Conservation (phyloP, 2,329 filamentous ascomycete species). For the Paecilomyces sp. region DNA sequence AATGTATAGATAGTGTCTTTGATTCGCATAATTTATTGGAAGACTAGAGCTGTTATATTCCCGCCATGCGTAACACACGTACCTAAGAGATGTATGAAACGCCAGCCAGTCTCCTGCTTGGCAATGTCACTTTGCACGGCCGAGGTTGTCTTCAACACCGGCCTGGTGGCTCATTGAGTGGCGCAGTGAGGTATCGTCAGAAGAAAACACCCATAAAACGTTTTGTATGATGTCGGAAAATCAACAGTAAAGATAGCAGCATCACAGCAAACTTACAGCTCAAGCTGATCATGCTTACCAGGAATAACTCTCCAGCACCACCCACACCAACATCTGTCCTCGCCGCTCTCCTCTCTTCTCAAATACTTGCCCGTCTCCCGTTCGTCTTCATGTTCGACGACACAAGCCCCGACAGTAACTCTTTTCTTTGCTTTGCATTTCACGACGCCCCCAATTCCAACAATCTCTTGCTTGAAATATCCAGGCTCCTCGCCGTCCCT, state of each 20-base stretch:
- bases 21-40: too few relatives aligned
- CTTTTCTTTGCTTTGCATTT: slow-evolving; percentile 83
- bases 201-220: background rate
- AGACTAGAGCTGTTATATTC: too few relatives aligned
- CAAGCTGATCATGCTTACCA: slow-evolving; percentile 39
- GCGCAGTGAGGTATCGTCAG: background rate
- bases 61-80: background rate
- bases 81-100: background rate
- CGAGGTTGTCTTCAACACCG: background rate
- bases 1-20: too few relatives aligned
- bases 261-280: background rate
- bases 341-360: slow-evolving; percentile 60
- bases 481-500: slow-evolving; percentile 49
- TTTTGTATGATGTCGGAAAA: background rate
- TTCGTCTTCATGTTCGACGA: slow-evolving; percentile 80
- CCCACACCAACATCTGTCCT: slow-evolving; percentile 75
- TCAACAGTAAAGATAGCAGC: background rate
- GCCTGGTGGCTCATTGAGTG: background rate
- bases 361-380: slow-evolving; percentile 59
- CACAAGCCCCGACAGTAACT: slow-evolving; percentile 73
- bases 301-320: slow-evolving; percentile 80
- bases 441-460: slow-evolving; percentile 80
- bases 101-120: background rate
- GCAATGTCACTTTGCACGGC: background rate
- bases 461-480: slow-evolving; percentile 80